Evolutionary conservation across 805 yeast species (phyloP), one percentile per base, ranked within the genome.

Genomic region (Starmera caribaea): DNA sequence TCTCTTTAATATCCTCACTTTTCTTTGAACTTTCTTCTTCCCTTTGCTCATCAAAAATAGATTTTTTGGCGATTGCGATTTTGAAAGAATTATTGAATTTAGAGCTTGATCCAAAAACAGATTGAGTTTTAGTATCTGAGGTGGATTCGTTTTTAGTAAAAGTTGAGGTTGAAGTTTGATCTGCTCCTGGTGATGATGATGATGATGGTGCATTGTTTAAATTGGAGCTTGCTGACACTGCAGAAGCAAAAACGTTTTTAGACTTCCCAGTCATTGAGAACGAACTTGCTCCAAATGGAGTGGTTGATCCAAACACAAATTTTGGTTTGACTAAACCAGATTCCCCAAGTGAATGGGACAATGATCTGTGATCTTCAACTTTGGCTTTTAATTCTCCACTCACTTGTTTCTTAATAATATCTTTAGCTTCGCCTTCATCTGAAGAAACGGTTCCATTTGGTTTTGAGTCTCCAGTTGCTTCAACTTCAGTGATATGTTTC

Each of bases 81-180:
- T 73, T 71, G 51, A 79, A 76, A 1, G 83, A 82, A 49, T 73
- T 73, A 3, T 69, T 65, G 45, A 72, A 73, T 34, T 60, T 61
- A 13, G 76, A 60, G 29, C 62, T 59, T 4, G 73, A 56, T 1
- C 78, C 78, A 56, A 73, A 73, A 0, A 66, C 53, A 8, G 54
- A 42, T 8, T 44, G 14, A 10, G 37, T 38, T 6, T 44, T 11
- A 8, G 47, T 13, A 8, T 35, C 34, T 16, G 37, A 31, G 8
- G 52, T 30, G 8, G 45, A 39, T 5, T 45, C 32, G 3, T 41
- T 50, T 51, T 45, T 48, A 44, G 39, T 15, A 14, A 53, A 53
- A 16, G 14, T 14, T 14, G 47, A 37, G 34, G 41, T 24, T 28
- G n/a, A n/a, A n/a, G n/a, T n/a, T n/a, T n/a, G n/a, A n/a, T n/a